Evolutionary conservation across 2,329 filamentous ascomycete species (phyloP).

Genomic region (Phialophora tarda): DNA sequence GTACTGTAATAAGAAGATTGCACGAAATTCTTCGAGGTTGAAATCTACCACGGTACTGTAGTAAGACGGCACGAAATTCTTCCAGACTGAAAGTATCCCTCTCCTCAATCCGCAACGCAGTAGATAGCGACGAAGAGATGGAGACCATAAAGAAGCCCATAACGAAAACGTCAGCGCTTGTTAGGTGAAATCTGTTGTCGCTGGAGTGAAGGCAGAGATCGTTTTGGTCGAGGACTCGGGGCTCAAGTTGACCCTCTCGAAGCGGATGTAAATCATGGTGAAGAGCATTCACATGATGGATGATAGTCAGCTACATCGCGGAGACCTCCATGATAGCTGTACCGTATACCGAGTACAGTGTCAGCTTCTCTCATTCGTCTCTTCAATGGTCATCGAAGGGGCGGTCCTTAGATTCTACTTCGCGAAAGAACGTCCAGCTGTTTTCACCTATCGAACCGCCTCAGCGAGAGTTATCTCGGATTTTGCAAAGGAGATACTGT

Average conservation of each 20-base stretch:
- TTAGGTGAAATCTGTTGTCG: neutral
- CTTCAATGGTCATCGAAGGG: no score
- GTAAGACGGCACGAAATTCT: neutral
- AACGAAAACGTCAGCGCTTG: neutral
- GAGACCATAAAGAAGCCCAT: neutral
- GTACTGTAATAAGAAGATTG: neutral
- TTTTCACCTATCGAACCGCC: no score
- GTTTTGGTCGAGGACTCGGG: neutral
- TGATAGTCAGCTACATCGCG: no score
- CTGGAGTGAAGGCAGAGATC: neutral
- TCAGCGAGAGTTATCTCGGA: no score
- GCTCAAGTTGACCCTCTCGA: neutral
- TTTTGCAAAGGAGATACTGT: no score
- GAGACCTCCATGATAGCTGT: no score
- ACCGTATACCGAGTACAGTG: no score
- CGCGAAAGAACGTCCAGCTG: no score
- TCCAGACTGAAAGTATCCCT: neutral
- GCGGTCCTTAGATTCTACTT: no score
- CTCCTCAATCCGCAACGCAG: neutral
- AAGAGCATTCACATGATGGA: neutral
- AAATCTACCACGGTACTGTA: neutral
- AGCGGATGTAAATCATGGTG: neutral
- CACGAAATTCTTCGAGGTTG: neutral
- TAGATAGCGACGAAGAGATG: neutral
- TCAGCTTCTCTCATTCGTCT: no score